These are phyloP conservation scores for Trypanosoma vivax DNA, from an alignment of 208 protist genomes.

Conservation along the genomic window DNA sequence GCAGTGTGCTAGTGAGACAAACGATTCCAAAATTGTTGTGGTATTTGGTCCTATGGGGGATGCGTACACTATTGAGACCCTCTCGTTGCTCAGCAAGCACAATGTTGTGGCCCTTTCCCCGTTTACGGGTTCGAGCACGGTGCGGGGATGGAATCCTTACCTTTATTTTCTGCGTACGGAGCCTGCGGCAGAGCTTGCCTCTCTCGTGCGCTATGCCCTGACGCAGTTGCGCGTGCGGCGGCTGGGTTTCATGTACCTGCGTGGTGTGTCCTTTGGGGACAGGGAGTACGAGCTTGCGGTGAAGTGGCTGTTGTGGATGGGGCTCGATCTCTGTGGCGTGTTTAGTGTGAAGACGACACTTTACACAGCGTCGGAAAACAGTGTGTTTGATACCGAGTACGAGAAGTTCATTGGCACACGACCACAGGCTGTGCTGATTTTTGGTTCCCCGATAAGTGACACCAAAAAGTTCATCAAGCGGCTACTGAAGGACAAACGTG, in stretches of 20 bases:
- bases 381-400: conserved; percentile 6
- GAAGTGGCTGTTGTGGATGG: conserved; percentile 10
- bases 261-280: not conserved
- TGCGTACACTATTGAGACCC: not conserved
- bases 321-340: conserved; percentile 15
- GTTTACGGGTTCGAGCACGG: conserved; percentile 24
- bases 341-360: conserved; percentile 12
- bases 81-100: not conserved
- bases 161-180: conserved; percentile 39
- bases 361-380: not conserved
- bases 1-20: too few relatives aligned
- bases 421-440: conserved; percentile 21
- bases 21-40: too few relatives aligned
- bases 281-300: not conserved
- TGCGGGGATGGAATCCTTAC: conserved; percentile 26
- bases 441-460: not conserved
- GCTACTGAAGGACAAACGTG: conserved; percentile 11
- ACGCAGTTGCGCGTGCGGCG: conserved; percentile 19
- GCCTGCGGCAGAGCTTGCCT: conserved; percentile 25
- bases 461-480: conserved; percentile 8
- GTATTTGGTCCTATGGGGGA: conserved; percentile 26
- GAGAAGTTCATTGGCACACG: conserved; percentile 9
- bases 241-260: conserved; percentile 24
- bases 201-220: conserved; percentile 25
- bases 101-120: conserved; percentile 17